Evolutionary conservation across 805 yeast genomes (phyloP).

Genomic region (Hermanozyma aechmeae): DNA sequence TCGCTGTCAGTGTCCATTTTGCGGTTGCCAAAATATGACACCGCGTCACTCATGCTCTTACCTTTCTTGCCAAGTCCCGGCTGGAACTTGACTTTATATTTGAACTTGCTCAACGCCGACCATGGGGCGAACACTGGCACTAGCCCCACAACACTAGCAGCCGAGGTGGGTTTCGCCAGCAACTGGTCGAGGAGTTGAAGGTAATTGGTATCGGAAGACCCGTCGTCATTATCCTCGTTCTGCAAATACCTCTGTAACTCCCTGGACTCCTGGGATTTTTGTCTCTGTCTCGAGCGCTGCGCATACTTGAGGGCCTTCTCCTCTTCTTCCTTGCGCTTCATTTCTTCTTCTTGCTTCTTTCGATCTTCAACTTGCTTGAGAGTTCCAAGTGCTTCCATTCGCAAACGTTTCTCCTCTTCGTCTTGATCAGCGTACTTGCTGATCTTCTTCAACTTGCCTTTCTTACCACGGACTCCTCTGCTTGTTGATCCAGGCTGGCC

Average conservation of each 20-base stretch:
- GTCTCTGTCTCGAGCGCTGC: conserved; percentile 30
- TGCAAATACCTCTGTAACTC: conserved; percentile 35
- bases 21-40: conserved; percentile 44
- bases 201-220: conserved; percentile 20
- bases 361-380: conserved; percentile 44
- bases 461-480: conserved; percentile 53
- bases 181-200: conserved; percentile 38
- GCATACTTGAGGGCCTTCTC: conserved; percentile 21
- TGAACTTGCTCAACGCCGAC: conserved; percentile 62
- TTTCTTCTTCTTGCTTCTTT: conserved; percentile 12
- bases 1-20: conserved; percentile 37
- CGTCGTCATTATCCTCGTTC: conserved; percentile 21
- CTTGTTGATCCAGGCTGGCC: conserved; percentile 1
- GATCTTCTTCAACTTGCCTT: conserved; percentile 74
- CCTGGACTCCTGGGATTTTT: conserved; percentile 36
- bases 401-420: conserved; percentile 67
- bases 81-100: conserved; percentile 75
- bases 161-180: conserved; percentile 32
- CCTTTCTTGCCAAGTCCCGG: conserved; percentile 83
- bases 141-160: conserved; percentile 51
- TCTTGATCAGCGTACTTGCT: conserved; percentile 88
- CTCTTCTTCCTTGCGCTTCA: conserved; percentile 5
- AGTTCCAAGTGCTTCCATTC: conserved; percentile 82
- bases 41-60: conserved; percentile 64
- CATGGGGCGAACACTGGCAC: conserved; percentile 93